Conservation (phyloP, 2,329 filamentous ascomycete genomes). For the Curvularia sp. region DNA sequence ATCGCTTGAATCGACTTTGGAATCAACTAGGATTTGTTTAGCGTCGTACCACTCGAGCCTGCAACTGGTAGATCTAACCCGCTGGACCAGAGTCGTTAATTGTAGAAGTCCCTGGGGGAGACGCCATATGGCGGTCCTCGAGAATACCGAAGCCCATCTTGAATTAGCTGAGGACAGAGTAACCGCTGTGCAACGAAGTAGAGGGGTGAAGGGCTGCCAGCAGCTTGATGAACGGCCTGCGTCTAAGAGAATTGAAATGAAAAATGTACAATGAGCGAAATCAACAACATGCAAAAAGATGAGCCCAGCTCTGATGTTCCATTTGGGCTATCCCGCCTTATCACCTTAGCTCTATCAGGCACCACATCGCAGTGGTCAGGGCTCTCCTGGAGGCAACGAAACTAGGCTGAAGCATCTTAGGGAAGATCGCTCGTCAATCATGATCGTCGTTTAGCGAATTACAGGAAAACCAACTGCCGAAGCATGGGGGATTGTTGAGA, state of each 20-base stretch:
- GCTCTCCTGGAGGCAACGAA: conserved; percentile 16
- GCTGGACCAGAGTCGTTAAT: conserved; percentile 27
- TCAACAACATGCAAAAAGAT: background rate
- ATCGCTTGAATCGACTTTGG: conserved; percentile 25
- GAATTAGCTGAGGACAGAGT: background rate
- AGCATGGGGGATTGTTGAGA: background rate
- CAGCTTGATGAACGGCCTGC: conserved; percentile 24
- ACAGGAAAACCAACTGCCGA: conserved; percentile 7
- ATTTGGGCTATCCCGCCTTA: conserved; percentile 13
- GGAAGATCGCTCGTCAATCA: conserved; percentile 5
- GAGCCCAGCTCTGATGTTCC: conserved; percentile 17
- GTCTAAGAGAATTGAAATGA: background rate
- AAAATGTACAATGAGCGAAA: conserved; percentile 1
- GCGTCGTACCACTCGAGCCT: background rate
- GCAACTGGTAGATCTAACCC: conserved; percentile 9
- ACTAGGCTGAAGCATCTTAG: conserved; percentile 19
- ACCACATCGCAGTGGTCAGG: conserved; percentile 4
- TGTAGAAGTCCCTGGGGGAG: conserved; percentile 43
- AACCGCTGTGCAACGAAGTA: background rate
- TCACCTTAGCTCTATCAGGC: conserved; percentile 8
- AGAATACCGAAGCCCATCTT: conserved; percentile 46
- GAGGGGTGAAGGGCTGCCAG: conserved; percentile 32
- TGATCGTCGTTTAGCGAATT: conserved; percentile 1
- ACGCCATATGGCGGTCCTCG: conserved; percentile 40
- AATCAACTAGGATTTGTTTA: conserved; percentile 19